A percentile compares a stretch with the other conserved stretches of the same genome.
Conservation (phyloP, 176 grass and related monocot species). For the Stipa capillata region DNA sequence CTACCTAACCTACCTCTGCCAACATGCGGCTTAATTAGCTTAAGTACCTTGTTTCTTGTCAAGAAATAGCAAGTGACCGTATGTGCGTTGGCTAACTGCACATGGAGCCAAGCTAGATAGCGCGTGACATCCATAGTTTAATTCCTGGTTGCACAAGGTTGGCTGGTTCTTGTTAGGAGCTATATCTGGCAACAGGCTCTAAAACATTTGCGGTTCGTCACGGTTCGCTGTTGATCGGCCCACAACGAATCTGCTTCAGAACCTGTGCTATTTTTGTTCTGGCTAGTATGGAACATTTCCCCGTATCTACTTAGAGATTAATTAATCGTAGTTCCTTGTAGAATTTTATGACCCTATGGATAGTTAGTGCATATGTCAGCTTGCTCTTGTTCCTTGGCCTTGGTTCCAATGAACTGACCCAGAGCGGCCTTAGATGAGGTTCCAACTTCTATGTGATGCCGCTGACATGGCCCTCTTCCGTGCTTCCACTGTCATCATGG, state of each 20-base stretch:
- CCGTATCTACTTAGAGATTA: no score
- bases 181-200: background rate
- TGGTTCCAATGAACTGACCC: no score
- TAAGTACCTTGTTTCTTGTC: background rate
- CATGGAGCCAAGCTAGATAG: background rate
- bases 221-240: background rate
- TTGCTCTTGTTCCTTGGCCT: no score
- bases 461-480: no score
- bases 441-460: no score
- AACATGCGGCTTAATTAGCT: background rate
- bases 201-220: background rate
- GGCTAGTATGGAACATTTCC: background rate
- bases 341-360: no score
- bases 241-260: background rate
- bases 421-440: no score
- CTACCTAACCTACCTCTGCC: background rate
- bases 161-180: background rate
- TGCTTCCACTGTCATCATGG: no score
- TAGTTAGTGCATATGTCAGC: no score
- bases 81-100: background rate
- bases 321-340: no score
- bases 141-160: background rate
- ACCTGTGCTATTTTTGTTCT: background rate
- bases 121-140: background rate
- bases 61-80: background rate